Conservation (phyloP, 1,139 yeast species). For the Geotrichum aggregatum region DNA sequence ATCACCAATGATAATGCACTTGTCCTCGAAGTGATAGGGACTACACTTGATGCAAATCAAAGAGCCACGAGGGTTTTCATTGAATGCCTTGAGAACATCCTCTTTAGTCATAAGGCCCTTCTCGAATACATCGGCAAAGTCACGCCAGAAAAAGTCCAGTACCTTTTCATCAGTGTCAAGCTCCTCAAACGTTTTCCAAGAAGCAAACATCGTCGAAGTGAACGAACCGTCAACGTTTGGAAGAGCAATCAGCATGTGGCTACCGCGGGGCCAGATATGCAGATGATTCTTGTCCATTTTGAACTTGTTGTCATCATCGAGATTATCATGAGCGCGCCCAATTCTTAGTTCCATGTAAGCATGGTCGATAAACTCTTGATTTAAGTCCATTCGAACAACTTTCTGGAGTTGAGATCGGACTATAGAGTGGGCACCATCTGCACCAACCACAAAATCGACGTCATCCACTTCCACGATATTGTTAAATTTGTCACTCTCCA, state of each 20-base stretch:
- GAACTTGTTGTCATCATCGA: slow-evolving; percentile 38
- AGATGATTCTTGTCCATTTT: slow-evolving; percentile 68
- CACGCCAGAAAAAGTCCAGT: slow-evolving; percentile 50
- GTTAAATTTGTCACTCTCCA: slow-evolving; percentile 13
- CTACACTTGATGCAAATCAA: slow-evolving; percentile 56
- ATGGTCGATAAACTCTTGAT: slow-evolving; percentile 78
- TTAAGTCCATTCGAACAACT: slow-evolving; percentile 58
- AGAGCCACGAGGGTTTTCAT: slow-evolving; percentile 67
- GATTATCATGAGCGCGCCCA: slow-evolving; percentile 43
- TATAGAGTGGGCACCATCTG: slow-evolving; percentile 82
- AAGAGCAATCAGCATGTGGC: slow-evolving; percentile 84
- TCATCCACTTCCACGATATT: slow-evolving; percentile 27
- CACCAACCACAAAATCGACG: slow-evolving; percentile 66
- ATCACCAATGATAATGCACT: slow-evolving; percentile 74
- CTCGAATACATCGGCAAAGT: slow-evolving; percentile 71
- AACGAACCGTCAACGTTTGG: slow-evolving; percentile 84
- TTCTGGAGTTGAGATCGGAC: slow-evolving; percentile 69
- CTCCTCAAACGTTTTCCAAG: slow-evolving; percentile 63
- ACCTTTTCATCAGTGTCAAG: slow-evolving; percentile 45
- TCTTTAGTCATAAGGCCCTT: slow-evolving; percentile 55
- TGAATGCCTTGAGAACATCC: slow-evolving; percentile 50
- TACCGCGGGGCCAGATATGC: slow-evolving; percentile 90
- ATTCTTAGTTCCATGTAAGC: slow-evolving; percentile 77
- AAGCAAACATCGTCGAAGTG: slow-evolving; percentile 85
- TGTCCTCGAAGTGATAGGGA: slow-evolving; percentile 66